Evolutionary conservation across 1,284 basidiomycete genomes (phyloP), one percentile per base, ranked within the genome.

Genomic region (Boletus mariae): DNA sequence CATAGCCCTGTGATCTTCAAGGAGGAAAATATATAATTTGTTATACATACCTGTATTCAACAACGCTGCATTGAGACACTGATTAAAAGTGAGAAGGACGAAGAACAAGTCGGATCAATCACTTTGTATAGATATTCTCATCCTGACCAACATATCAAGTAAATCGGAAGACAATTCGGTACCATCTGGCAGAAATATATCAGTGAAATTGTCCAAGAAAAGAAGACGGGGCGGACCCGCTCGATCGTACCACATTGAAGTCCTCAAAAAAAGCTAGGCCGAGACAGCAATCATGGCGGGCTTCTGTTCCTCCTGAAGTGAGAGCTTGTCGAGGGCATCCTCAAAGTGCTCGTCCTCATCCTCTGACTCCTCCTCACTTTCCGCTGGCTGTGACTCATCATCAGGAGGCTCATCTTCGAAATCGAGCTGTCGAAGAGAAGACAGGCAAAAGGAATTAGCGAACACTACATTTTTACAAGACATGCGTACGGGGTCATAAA

Each of bases 401-500:
- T 77, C 76, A 1, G 82, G 80, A n/a, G 77, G 73, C 15, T 83
- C 82, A 56, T 37, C 35, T 13, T 37, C 35, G n/a, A n/a, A 37
- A 37, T n/a, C 7, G 8, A n/a, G 35, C 35, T 37, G 35, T 15
- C 28, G 28, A 29, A 29, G 7, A 7, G 28, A 29, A 37, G 13
- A n/a, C 35, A n/a, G 35, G 35, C 15, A n/a, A 7, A 35, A 35
- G 34, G 13, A 3, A 35, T 15, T 7, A n/a, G n/a, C 13, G 2
- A 8, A 4, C 32, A 11, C 5, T n/a, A 7, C 47, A 44, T 29
- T 35, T 41, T 32, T 0, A 9, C 6, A 15, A 40, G 50, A 23
- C 29, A 43, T 53, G 81, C 91, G 67, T 65, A 98, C 94, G 50
- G 94, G 94, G 73, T 99, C 96, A 69, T 90, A 98, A 48, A 99